These are phyloP conservation scores for Aspergillus sp. DNA, from an alignment of 2,329 filamentous ascomycete genomes.

Conservation along the genomic window DNA sequence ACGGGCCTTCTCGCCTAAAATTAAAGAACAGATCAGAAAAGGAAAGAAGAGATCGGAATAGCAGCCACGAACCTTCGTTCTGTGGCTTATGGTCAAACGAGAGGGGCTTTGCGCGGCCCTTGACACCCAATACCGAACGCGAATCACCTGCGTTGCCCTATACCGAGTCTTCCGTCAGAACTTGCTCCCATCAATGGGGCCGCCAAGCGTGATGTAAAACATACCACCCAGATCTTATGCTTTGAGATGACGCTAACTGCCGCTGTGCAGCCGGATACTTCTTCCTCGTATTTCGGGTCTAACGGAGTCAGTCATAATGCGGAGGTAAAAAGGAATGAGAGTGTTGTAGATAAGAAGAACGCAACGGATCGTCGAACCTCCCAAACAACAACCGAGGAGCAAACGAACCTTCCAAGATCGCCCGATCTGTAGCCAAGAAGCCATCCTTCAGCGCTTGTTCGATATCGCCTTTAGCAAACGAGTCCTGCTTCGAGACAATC, in stretches of 20 bases:
- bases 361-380: not conserved
- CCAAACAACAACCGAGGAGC: not conserved
- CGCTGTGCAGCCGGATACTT: slow-evolving; percentile 95
- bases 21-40: slow-evolving; percentile 1
- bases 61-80: slow-evolving; percentile 67
- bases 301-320: slow-evolving; percentile 15
- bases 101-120: slow-evolving; percentile 91
- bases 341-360: not conserved
- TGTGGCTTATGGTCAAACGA: slow-evolving; percentile 99
- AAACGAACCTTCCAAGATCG: slow-evolving; percentile 81
- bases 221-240: slow-evolving; percentile 90
- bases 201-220: slow-evolving; percentile 35
- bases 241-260: slow-evolving; percentile 83
- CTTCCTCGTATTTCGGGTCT: slow-evolving; percentile 97
- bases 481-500: slow-evolving; percentile 90
- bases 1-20: slow-evolving; percentile 80
- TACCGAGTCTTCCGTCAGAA: slow-evolving; percentile 15
- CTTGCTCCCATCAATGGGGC: not conserved
- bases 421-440: slow-evolving; percentile 90
- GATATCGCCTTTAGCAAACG: slow-evolving; percentile 84
- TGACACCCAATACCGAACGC: slow-evolving; percentile 87
- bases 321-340: not conserved
- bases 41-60: not conserved
- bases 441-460: slow-evolving; percentile 96
- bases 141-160: slow-evolving; percentile 97